Conservation (phyloP, 2,329 filamentous ascomycete species). For the Alternaria atra region DNA sequence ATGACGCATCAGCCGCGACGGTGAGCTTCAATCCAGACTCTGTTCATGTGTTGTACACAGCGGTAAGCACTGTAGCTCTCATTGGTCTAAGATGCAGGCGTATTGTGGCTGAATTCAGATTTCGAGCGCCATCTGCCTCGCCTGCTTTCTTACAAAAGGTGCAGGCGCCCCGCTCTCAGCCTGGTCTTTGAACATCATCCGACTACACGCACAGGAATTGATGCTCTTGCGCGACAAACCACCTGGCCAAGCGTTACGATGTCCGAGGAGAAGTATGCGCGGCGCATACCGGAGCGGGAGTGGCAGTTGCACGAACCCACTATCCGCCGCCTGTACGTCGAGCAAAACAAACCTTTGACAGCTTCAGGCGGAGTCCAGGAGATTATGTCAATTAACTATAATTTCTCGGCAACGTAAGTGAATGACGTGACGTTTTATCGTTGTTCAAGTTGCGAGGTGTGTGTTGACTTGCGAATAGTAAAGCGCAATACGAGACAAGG, state of each 20-base stretch:
- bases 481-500: neutral
- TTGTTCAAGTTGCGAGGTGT: no score
- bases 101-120: neutral
- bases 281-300: neutral
- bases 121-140: neutral
- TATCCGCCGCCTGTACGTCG: neutral
- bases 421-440: neutral
- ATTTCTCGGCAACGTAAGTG: neutral
- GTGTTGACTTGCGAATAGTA: neutral
- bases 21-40: neutral
- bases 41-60: neutral
- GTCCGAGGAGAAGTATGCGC: neutral
- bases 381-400: neutral
- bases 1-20: neutral
- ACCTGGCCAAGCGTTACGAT: neutral
- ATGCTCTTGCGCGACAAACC: neutral
- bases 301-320: neutral
- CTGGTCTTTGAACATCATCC: neutral
- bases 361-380: neutral
- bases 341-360: neutral
- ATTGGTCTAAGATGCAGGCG: neutral
- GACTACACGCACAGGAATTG: fast-evolving
- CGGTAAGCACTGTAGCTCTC: neutral
- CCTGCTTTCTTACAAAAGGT: fast-evolving
- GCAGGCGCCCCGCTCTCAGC: neutral